Evolutionary conservation across 305 asterid genomes (phyloP), one percentile per base, ranked within the genome.

Genomic region (Plantago lanceolata): DNA sequence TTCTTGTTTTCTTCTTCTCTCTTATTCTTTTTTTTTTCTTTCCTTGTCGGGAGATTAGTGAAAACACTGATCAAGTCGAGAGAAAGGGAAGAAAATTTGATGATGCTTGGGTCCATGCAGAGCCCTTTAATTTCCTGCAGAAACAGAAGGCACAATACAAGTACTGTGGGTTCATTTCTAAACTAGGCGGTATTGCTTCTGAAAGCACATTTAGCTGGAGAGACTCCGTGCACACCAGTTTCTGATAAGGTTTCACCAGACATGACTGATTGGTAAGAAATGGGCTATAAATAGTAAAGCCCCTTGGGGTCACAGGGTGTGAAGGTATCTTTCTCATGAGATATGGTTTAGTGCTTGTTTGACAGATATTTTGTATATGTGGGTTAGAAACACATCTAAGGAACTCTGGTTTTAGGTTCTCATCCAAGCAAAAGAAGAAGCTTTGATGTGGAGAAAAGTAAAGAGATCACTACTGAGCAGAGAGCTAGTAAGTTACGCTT

Each of bases 161-260:
- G 37, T 70, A 76, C 64, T 83, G 89, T 50, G 84, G 84, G 60
- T 83, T 67, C 70, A 54, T 80, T 52, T 80, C 86, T 67, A 71
- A 70, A 16, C 79, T 71, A 68, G 86, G 89, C 4, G 89, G 89
- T 54, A 78, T 80, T 72, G 78, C 84, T 78, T 61, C 82, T 83
- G 57, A 83, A 80, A 78, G 85, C 86, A 21, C 89, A 83, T 76
- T 71, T 83, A 55, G 86, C 82, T n/a, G 86, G 89, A 68, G 89
- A 79, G 37, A 66, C 66, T 65, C 73, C 79, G 2, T 78, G 67
- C 37, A 66, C 80, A 66, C 81, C 71, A 37, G 81, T 75, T 55
- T 83, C 86, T 65, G 43, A 63, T 37, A 72, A 78, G 65, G 86
- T 80, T 61, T 51, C 84, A 13, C 79, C 75, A 40, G 76, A 78